These are phyloP conservation scores for Penicillium maclennaniae DNA, from an alignment of 495 filamentous ascomycete species.

Conservation along the genomic window DNA sequence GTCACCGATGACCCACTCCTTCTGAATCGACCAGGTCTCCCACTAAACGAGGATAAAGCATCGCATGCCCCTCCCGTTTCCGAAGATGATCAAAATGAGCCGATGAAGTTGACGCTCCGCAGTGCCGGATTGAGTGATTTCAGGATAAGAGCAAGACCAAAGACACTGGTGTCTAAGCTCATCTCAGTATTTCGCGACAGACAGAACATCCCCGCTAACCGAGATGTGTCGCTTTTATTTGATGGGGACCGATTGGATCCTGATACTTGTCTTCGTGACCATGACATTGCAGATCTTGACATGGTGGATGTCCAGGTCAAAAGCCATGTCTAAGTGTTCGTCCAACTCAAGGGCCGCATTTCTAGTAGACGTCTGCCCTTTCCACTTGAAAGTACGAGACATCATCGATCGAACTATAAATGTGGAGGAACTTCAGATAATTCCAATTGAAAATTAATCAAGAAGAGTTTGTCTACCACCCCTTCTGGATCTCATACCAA, in stretches of 20 bases:
- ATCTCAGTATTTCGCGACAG: slow-evolving; percentile 48
- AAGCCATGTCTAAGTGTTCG: slow-evolving; percentile 11
- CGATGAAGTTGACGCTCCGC: slow-evolving; percentile 56
- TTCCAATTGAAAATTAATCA: not conserved
- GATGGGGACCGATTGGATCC: slow-evolving; percentile 75
- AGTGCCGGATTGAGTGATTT: slow-evolving; percentile 53
- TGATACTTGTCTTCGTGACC: slow-evolving; percentile 55
- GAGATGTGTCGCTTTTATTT: slow-evolving; percentile 62
- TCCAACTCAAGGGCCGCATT: not conserved
- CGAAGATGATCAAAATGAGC: slow-evolving; percentile 22
- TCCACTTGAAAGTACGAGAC: not conserved
- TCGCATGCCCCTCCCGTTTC: not conserved
- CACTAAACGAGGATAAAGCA: not conserved
- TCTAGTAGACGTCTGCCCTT: not conserved
- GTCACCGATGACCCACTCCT: slow-evolving; percentile 55
- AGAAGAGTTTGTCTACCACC: not conserved
- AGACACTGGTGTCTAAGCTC: slow-evolving; percentile 53
- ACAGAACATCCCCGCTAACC: slow-evolving; percentile 42
- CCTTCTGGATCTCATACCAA: not conserved
- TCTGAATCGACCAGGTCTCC: slow-evolving; percentile 2
- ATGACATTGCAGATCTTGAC: slow-evolving; percentile 79
- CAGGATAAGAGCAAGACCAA: slow-evolving; percentile 53
- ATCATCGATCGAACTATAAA: not conserved
- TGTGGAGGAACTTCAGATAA: not conserved
- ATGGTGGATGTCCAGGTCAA: slow-evolving; percentile 70